A percentile compares a stretch with the other conserved stretches of the same genome.
Conservation (phyloP, 2,329 filamentous ascomycete species). For the Colletotrichum brevisporum region DNA sequence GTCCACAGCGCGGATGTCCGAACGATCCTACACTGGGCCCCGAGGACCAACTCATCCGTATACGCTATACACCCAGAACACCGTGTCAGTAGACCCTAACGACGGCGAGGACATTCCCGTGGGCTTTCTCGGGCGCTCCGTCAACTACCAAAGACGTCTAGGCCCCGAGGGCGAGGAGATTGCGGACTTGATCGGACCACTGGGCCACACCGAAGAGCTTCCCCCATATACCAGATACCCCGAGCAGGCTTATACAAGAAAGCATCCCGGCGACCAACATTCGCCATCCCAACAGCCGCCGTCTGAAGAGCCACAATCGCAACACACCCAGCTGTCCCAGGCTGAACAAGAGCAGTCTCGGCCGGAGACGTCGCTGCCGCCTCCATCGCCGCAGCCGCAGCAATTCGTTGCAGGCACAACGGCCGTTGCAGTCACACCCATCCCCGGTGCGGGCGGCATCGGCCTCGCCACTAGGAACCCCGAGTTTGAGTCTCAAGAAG, state of each 20-base stretch:
- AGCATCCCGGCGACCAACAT: constrained; percentile 45
- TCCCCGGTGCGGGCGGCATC: constrained; percentile 72
- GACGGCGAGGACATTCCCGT: constrained; percentile 69
- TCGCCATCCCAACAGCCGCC: constrained; percentile 10
- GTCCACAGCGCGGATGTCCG: constrained; percentile 73
- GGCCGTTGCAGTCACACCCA: constrained; percentile 45
- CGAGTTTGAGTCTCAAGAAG: constrained; percentile 72
- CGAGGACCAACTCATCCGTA: constrained; percentile 87
- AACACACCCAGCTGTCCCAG: constrained; percentile 33
- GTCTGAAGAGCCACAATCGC: constrained; percentile 19
- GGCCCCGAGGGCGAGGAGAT: constrained; percentile 87
- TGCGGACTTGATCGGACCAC: constrained; percentile 88
- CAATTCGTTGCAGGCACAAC: constrained; percentile 26
- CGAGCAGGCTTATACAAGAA: constrained; percentile 76
- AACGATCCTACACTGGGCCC: constrained; percentile 71
- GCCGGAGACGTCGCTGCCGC: not conserved
- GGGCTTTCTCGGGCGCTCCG: constrained; percentile 79
- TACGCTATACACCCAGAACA: constrained; percentile 86
- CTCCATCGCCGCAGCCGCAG: constrained; percentile 23
- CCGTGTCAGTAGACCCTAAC: constrained; percentile 68
- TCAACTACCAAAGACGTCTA: constrained; percentile 78
- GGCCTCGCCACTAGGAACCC: constrained; percentile 73
- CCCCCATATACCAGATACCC: constrained; percentile 94
- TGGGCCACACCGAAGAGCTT: constrained; percentile 91
- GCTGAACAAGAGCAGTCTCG: constrained; percentile 20